Conservation (phyloP, 306 rosid genomes). For the Cucurbita pepo region DNA sequence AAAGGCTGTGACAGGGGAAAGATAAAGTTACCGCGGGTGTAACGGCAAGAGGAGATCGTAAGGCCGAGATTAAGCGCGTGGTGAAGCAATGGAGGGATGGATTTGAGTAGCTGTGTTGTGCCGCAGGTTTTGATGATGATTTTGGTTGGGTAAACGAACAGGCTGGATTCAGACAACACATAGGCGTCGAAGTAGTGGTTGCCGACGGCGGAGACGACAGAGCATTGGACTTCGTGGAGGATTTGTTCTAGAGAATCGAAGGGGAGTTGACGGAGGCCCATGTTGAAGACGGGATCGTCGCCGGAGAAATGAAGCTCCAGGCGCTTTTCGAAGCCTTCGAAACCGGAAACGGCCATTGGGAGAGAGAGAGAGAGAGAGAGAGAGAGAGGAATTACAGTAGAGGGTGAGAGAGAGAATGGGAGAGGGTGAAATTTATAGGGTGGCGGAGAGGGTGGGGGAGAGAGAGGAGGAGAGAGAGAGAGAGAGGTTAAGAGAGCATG, state of each 20-base stretch:
- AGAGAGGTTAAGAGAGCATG: constrained; percentile 49
- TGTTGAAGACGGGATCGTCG: constrained; percentile 31
- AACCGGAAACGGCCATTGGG: constrained; percentile 69
- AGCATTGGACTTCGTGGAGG: constrained; percentile 77
- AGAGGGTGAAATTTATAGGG: constrained; percentile 51
- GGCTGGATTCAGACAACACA: constrained; percentile 88
- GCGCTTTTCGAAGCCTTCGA: constrained; percentile 88
- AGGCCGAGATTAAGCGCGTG: constrained; percentile 32
- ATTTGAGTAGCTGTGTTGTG: constrained; percentile 91
- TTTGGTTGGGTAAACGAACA: constrained; percentile 85
- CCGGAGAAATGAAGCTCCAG: constrained; percentile 87
- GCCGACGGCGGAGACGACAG: constrained; percentile 88
- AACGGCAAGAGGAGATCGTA: constrained; percentile 37
- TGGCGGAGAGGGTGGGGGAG: neutral
- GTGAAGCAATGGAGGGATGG: constrained; percentile 54
- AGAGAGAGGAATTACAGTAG: neutral
- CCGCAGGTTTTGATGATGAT: constrained; percentile 95
- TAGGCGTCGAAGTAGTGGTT: constrained; percentile 73
- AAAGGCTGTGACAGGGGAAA: constrained; percentile 78
- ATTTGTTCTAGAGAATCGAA: constrained; percentile 52
- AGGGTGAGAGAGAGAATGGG: constrained; percentile 21
- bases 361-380: constrained; percentile 2
- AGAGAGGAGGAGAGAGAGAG: neutral
- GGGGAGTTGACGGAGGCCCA: constrained; percentile 29
- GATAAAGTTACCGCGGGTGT: constrained; percentile 80